phyloP scores from a whole-genome alignment of 2,329 filamentous ascomycete species.

The Xylariaceae sp. region DNA sequence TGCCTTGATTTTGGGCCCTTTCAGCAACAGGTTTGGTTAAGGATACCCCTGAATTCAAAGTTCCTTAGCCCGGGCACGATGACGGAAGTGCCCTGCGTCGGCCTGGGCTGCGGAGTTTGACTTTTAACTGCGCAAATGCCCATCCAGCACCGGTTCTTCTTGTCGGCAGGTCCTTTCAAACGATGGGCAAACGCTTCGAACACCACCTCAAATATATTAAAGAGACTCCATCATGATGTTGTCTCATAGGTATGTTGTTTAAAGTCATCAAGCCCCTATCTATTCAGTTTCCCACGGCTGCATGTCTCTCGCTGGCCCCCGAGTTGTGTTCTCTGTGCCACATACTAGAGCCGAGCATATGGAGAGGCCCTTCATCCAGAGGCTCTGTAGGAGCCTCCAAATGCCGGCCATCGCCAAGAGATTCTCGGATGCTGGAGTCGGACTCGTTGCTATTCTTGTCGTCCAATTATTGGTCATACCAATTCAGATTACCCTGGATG shows the following conservation, averaged over 20 bases:
- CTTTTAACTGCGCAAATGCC: too few species aligned
- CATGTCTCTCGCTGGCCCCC: slow-evolving; percentile 20
- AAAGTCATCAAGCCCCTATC: slow-evolving; percentile 16
- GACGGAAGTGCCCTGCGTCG: too few species aligned
- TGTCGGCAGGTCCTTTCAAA: too few species aligned
- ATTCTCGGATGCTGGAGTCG: slow-evolving; percentile 25
- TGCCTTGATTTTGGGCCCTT: too few species aligned
- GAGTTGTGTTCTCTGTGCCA: slow-evolving; percentile 16
- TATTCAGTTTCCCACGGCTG: slow-evolving; percentile 10
- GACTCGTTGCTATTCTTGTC: slow-evolving; percentile 21
- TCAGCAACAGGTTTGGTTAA: too few species aligned
- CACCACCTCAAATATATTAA: slow-evolving; percentile 14
- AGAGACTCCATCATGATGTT: slow-evolving; percentile 13
- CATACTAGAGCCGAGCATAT: slow-evolving; percentile 13
- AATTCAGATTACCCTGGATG: slow-evolving; percentile 23
- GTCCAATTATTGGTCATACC: slow-evolving; percentile 26
- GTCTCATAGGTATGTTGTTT: slow-evolving; percentile 19
- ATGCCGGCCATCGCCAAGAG: slow-evolving; percentile 19
- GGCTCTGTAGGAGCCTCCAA: slow-evolving; percentile 23
- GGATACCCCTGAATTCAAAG: too few species aligned
- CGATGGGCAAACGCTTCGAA: slow-evolving; percentile 25
- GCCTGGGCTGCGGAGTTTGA: too few species aligned
- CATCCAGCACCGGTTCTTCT: too few species aligned
- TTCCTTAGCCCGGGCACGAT: too few species aligned
- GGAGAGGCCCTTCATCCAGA: slow-evolving; percentile 19